Evolutionary conservation across 108 stramenopile genomes (phyloP), one percentile per base, ranked within the genome.

Genomic region (Cyclostephanos invisitatus): DNA sequence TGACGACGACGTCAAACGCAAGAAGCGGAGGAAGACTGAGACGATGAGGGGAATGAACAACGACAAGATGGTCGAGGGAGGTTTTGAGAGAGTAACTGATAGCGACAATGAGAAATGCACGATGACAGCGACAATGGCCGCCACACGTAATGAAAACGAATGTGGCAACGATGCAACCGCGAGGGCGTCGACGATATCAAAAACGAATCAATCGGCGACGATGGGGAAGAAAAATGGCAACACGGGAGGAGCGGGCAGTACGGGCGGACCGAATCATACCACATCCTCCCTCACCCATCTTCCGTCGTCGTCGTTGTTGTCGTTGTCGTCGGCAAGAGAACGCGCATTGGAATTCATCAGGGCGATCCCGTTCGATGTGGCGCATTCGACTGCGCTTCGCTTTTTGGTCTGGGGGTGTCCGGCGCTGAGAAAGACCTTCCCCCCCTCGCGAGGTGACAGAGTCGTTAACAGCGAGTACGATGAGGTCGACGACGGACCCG

Each of bases 371-470:
- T 74, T 82, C 14, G 81, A 85, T 57, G 74, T 85, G 42, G 86
- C 82, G 20, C 84, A 70, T 57, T 65, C 83, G 8, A 70, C 61
- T 3, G 66, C 70, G 20, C 50, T 87, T 25, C 70, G 62, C 55
- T 91, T 83, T 53, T 70, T 91, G 22, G 78, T 91, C 17, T 87
- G 86, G 84, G 87, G 89, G 8, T 70, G 82, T 66, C 69, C 48
- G 5, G 61, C 77, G 24, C 9, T 22, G 12, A 77, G 81, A 14
- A 35, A 68, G 32, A 70, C 73, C 22, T 28, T 27, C 6, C 8
- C 59, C 37, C 3, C 36, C 37, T 7, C 36, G 25, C 15, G 73
- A 65, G 46, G 27, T 84, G 42, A 61, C 72, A 32, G 74, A 72
- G 38, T 56, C 40, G 29, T 28, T 20, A 35, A 22, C 3, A 6